Conservation (phyloP, 129 eudicot genomes). For the Chrysanthemum lavandulifolium region DNA sequence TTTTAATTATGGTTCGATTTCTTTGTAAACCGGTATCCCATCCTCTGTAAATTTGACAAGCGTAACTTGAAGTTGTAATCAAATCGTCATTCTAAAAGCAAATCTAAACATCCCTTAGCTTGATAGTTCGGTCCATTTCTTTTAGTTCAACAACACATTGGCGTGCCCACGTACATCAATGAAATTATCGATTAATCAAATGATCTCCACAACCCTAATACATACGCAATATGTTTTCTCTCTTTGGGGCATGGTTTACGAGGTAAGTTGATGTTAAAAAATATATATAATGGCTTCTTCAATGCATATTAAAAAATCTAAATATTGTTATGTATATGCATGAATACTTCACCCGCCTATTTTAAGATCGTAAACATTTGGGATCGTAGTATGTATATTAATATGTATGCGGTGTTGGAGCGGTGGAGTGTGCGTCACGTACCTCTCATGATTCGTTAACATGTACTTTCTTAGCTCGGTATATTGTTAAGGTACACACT, state of each 20-base stretch:
- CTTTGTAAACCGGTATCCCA: neutral
- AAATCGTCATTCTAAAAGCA: neutral
- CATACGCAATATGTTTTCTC: neutral
- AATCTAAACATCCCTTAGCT: neutral
- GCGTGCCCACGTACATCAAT: neutral
- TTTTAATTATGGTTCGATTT: neutral
- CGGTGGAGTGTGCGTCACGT: conserved; percentile 87
- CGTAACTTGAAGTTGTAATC: neutral
- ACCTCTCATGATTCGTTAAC: conserved; percentile 80
- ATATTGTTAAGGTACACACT: conserved; percentile 17
- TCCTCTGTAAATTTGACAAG: neutral
- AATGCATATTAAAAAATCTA: neutral
- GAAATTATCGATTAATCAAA: neutral
- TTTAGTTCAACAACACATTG: neutral
- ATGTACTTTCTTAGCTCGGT: conserved; percentile 52
- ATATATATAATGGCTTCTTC: neutral
- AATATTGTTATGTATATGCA: neutral
- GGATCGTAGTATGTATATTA: neutral
- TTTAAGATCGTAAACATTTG: neutral
- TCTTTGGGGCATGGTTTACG: neutral
- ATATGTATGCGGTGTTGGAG: conserved; percentile 79
- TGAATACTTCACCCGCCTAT: conserved; percentile 2
- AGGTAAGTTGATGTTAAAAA: neutral
- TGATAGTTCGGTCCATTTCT: neutral
- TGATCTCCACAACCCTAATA: neutral